Evolutionary conservation across 2,329 filamentous ascomycete species (phyloP), one percentile per base, ranked within the genome.

Genomic region (Pseudogymnoascus sp.): DNA sequence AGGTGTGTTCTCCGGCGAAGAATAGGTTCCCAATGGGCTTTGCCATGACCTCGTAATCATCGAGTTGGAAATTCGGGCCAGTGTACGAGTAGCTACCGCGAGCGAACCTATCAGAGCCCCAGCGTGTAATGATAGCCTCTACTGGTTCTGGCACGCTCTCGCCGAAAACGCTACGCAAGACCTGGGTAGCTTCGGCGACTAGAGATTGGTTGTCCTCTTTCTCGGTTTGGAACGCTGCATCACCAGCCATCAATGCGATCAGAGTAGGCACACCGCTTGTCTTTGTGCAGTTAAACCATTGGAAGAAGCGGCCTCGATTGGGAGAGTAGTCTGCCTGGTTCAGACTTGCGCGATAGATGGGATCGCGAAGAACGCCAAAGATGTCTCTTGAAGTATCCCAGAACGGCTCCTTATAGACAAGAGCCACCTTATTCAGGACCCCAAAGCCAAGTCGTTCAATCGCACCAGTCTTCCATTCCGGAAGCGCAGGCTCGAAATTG

Each of bases 1-100:
- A 97, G 0, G 95, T 99, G 64, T 96, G 94, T 75, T 99, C 94
- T 58, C 94, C 94, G 13, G 93, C 94, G 74, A 99, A 99, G 74
- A 93, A 90, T 7, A 99, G 78, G 66, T 95, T 96, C 33, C 91
- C 92, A 33, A 97, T 80, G 0, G 89, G 79, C 58, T 84, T 83
- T 1, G 94, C 91, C 90, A 99, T 96, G 33, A 85, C 79, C 72
- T 97, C 90, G 74, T 99, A 99, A 72, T 99, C 94, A 60, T 92
- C 89, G 1, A 89, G 84, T 60, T 85, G 82, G 74, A 96, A 93
- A 55, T 85, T 81, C 5, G 92, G 87, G 0, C 90, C 92, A 1
- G 96, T 91, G 66, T 90, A 97, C 2, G 95, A 99, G 75, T 99
- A 99, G 72, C 90, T 97, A 33, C 94, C 94, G 65, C 88, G 82